Evolutionary conservation across 345 rosid genomes (phyloP).

Genomic region (Anacardium occidentale): DNA sequence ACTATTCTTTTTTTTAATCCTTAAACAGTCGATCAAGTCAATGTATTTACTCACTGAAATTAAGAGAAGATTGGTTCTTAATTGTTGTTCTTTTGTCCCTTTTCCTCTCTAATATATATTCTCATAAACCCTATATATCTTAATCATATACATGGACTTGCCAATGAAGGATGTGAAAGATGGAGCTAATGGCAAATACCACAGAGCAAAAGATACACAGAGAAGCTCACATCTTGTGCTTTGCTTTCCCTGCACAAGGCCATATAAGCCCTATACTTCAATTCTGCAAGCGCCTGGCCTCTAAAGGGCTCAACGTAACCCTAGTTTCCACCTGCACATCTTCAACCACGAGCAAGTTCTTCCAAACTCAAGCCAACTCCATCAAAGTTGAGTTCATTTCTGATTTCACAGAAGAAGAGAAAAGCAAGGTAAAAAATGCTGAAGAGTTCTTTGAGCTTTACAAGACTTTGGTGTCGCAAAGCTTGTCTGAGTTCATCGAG

Average conservation of each 20-base stretch:
- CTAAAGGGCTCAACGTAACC: conserved; percentile 48
- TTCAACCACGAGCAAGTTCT: conserved; percentile 13
- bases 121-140: neutral
- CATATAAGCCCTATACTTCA: conserved; percentile 59
- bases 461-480: conserved; percentile 24
- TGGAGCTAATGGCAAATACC: neutral
- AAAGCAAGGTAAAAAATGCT: neutral
- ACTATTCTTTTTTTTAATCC: no score
- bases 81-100: no score
- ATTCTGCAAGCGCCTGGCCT: conserved; percentile 52
- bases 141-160: neutral
- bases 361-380: conserved; percentile 14
- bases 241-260: conserved; percentile 42
- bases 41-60: no score
- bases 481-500: conserved; percentile 31
- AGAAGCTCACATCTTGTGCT: conserved; percentile 29
- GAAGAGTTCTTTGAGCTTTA: conserved; percentile 15
- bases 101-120: no score
- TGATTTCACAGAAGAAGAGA: conserved; percentile 11
- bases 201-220: neutral
- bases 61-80: neutral
- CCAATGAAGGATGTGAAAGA: neutral
- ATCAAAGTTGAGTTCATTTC: conserved; percentile 28
- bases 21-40: no score
- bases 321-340: conserved; percentile 41